Conservation (phyloP, 2,329 filamentous ascomycete genomes). For the Verticillium zaregamsianum region DNA sequence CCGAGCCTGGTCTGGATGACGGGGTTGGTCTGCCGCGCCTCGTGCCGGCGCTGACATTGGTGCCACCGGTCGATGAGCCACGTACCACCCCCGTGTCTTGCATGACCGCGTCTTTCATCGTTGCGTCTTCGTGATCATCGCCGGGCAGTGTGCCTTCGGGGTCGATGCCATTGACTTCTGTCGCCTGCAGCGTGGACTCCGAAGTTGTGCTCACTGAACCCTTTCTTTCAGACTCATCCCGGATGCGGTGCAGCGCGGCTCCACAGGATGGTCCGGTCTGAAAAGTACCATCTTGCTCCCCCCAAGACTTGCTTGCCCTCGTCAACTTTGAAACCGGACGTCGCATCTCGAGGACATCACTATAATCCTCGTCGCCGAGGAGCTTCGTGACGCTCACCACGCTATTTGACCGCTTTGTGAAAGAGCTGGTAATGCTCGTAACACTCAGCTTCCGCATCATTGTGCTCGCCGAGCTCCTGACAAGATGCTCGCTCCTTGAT, state of each 20-base stretch:
- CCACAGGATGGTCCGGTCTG: constrained; percentile 8
- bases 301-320: constrained; percentile 1
- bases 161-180: background rate
- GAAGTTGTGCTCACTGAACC: constrained; percentile 6
- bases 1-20: background rate
- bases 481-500: constrained; percentile 64
- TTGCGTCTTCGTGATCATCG: background rate
- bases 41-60: background rate
- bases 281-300: constrained; percentile 4
- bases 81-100: background rate
- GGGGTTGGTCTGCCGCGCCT: background rate
- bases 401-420: constrained; percentile 67
- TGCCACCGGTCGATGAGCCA: background rate
- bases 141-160: background rate
- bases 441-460: constrained; percentile 87
- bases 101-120: background rate
- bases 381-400: constrained; percentile 29
- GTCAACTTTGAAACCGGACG: constrained; percentile 1
- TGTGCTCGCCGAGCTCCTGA: constrained; percentile 75
- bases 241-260: constrained; percentile 18
- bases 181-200: background rate
- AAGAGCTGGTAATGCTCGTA: constrained; percentile 72
- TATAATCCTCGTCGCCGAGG: constrained; percentile 23
- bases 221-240: constrained; percentile 18
- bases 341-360: constrained; percentile 3